Evolutionary conservation across 164 flowering plant species (phyloP), one percentile per base, ranked within the genome.

Genomic region (Kingdonia uniflora): DNA sequence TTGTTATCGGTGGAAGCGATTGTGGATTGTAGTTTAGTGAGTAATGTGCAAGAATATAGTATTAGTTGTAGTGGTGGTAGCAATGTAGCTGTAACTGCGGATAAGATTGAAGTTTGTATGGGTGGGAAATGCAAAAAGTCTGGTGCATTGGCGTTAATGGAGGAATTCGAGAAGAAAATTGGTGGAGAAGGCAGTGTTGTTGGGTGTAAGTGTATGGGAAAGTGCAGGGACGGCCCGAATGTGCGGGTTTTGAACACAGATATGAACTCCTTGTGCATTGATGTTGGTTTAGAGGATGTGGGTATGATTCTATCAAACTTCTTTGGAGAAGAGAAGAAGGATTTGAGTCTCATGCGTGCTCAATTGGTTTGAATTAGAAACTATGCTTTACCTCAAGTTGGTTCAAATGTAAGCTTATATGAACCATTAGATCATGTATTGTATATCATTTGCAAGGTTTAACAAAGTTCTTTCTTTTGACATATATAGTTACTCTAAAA

Each of bases 151-250:
- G 66, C 63, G 5, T 51, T 84, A 68, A n/a, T 86, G 59, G 77
- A 72, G 38, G 77, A 80, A 47, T 81, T 89, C 38, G 65, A 68
- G 63, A 74, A 56, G 56, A 75, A 39, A 19, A 58, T 80, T 2
- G 84, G 85, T 1, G 48, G 19, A 11, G 74, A 74, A 43, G 87
- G 71, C 21, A 67, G 72, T 37, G 92, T 86, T 52, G 76, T 75
- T 21, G 97, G 80, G n/a, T 89, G 97, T 68, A 89, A 86, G 59
- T 89, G 95, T 63, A 74, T 85, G 92, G 97, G 97, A 0, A 85
- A 79, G 65, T 85, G 97, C 74, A 73, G 66, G 42, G 65, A 66
- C 19, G 92, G 80, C 14, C 97, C 97, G 1, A 89, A 84, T 52
- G 90, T 86, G 19, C 67, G 76, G 63, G 67, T 89, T 21, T 10